Evolutionary conservation across 164 flowering plant species (phyloP).

Genomic region (Kingdonia uniflora): DNA sequence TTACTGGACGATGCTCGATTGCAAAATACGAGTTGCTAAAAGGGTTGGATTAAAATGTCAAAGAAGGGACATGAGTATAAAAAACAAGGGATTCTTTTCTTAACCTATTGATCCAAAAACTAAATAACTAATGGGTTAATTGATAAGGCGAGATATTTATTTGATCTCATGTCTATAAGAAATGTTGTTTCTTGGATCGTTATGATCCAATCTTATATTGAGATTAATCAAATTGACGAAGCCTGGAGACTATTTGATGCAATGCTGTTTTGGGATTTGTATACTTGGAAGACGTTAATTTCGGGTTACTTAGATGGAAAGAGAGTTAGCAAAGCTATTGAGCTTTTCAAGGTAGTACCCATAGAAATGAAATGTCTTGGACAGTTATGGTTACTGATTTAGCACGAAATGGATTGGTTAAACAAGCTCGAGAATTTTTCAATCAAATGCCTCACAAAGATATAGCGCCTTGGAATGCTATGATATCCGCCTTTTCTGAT

Average conservation of each 20-base stretch:
- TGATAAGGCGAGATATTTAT: conserved; percentile 31
- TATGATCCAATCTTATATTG: conserved; percentile 42
- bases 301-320: conserved; percentile 58
- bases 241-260: conserved; percentile 47
- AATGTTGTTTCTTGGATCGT: conserved; percentile 39
- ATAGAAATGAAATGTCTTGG: conserved; percentile 46
- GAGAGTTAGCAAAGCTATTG: conserved; percentile 40
- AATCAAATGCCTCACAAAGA: conserved; percentile 47
- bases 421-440: conserved; percentile 34
- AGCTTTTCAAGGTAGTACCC: conserved; percentile 38
- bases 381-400: conserved; percentile 51
- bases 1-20: no score
- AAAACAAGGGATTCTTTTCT: no score
- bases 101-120: no score
- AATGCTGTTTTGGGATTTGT: conserved; percentile 39
- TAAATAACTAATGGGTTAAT: no score
- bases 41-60: no score
- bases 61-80: no score
- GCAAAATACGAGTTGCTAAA: no score
- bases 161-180: conserved; percentile 27
- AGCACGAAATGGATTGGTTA: conserved; percentile 28
- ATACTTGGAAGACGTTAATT: conserved; percentile 63
- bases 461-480: conserved; percentile 55
- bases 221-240: conserved; percentile 26
- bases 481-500: conserved; percentile 42